Conservation (phyloP, 306 rosid species). For the Arachis hypogaea region DNA sequence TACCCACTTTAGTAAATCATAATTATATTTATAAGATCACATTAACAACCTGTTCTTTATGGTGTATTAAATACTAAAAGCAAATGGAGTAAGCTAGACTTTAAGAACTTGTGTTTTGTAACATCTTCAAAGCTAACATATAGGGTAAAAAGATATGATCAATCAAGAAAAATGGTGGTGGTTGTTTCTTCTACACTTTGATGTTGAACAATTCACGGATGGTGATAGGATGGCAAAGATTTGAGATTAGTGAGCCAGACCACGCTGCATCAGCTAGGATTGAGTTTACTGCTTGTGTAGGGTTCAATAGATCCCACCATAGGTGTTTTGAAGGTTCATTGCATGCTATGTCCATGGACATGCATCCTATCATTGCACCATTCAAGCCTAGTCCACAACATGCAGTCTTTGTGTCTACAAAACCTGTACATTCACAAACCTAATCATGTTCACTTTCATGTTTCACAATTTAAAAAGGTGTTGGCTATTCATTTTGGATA, state of each 20-base stretch:
- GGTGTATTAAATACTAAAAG: neutral
- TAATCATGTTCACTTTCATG: neutral
- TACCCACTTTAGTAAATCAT: conserved; percentile 24
- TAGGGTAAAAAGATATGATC: neutral
- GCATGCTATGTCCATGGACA: conserved; percentile 70
- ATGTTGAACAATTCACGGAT: conserved; percentile 52
- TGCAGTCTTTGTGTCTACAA: conserved; percentile 57
- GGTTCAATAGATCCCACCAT: conserved; percentile 91
- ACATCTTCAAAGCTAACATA: neutral
- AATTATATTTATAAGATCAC: neutral
- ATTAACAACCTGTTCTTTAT: neutral
- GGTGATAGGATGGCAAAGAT: conserved; percentile 61
- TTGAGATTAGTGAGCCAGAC: conserved; percentile 58
- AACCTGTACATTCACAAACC: conserved; percentile 38
- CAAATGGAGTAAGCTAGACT: neutral
- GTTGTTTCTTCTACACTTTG: conserved; percentile 18
- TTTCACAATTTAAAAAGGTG: neutral
- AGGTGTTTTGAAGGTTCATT: conserved; percentile 48
- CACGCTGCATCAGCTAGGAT: conserved; percentile 78
- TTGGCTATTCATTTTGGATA: too few relatives aligned
- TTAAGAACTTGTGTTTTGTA: neutral
- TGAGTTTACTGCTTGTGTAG: conserved; percentile 67
- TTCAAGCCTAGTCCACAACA: conserved; percentile 79
- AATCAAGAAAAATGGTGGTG: neutral
- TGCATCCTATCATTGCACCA: conserved; percentile 78